Evolutionary conservation across 2,329 filamentous ascomycete species (phyloP), one percentile per base, ranked within the genome.

Genomic region (Fusarium duplospermum): DNA sequence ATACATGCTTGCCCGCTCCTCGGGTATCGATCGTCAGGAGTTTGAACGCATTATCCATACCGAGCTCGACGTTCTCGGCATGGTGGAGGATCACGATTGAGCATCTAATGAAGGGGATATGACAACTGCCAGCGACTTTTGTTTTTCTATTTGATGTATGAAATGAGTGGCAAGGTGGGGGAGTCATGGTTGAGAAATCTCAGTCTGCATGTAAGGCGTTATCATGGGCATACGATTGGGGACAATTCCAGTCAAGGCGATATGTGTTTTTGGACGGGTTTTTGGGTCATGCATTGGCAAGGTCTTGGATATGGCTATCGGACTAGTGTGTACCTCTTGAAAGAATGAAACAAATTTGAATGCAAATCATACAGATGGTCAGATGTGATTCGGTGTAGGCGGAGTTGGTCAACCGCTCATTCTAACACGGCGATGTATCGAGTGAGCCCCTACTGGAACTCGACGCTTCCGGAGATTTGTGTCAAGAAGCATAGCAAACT

Each of bases 11-110:
- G 91, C 93, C 27, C 89, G 88, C 47, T 88, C 91, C 2, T 90
- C 90, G 24, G 93, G 93, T 1, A 95, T 96, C 75, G 90, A 93
- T 60, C 86, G 91, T 52, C 89, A 90, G 36, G 93, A 96, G 80
- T 96, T 96, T 82, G 91, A 93, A 81, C 86, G 89, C 61, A 86
- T 95, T 69, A 89, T 96, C 14, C 88, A 87, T 81, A 90, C 89
- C 24, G 94, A 96, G 83, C 82, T 96, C 67, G 92, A 94, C 66
- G 86, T 93, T 73, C 82, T 96, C 75, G 87, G 86, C 27, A 84
- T 95, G 84, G 86, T 94, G 80, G 93, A 94, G 78, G 88, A 90
- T n/a, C 79, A 84, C 18, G 80, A 83, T 20, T 81, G 66, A 78
- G 62, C 35, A 58, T 38, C 33, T 27, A 40, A 35, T 36, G 60